Conservation (phyloP, 768 basidiomycete genomes). For the Pleurotus salmoneostramineus region DNA sequence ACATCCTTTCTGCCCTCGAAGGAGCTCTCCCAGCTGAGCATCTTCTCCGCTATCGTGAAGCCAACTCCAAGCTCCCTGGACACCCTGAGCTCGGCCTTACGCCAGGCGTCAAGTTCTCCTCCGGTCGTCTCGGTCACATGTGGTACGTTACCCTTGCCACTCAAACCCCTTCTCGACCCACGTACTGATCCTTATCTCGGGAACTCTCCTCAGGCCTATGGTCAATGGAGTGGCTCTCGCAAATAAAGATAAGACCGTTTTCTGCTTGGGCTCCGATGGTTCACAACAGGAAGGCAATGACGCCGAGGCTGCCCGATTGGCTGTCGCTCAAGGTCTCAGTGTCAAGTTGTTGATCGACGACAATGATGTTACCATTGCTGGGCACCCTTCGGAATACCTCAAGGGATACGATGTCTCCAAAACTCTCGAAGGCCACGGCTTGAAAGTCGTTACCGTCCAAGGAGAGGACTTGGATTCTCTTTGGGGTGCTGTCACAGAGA, state of each 20-base stretch:
- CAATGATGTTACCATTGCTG: constrained; percentile 91
- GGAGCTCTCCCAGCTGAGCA: constrained; percentile 71
- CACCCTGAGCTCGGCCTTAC: constrained; percentile 89
- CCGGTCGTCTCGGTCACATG: constrained; percentile 89
- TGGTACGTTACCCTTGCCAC: constrained; percentile 41
- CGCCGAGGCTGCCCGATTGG: constrained; percentile 84
- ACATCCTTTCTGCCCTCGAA: constrained; percentile 75
- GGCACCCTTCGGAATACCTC: constrained; percentile 84
- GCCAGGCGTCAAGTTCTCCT: constrained; percentile 91
- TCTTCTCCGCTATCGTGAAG: constrained; percentile 81
- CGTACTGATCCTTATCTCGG: background rate
- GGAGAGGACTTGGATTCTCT: constrained; percentile 81
- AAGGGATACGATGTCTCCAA: constrained; percentile 69
- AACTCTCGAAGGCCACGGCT: constrained; percentile 78
- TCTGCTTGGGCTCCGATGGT: constrained; percentile 85
- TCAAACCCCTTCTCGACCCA: background rate
- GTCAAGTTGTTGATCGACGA: constrained; percentile 87
- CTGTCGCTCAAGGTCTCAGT: constrained; percentile 79
- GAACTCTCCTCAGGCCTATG: constrained; percentile 42
- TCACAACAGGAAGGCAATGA: constrained; percentile 92
- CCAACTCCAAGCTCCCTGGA: constrained; percentile 82
- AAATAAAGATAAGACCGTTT: constrained; percentile 71
- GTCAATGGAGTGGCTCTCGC: constrained; percentile 85
- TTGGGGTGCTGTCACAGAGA: constrained; percentile 59
- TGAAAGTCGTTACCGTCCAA: constrained; percentile 68